These are phyloP conservation scores for Globisporangium splendens DNA, from an alignment of 352 stramenopile species.

Conservation along the genomic window DNA sequence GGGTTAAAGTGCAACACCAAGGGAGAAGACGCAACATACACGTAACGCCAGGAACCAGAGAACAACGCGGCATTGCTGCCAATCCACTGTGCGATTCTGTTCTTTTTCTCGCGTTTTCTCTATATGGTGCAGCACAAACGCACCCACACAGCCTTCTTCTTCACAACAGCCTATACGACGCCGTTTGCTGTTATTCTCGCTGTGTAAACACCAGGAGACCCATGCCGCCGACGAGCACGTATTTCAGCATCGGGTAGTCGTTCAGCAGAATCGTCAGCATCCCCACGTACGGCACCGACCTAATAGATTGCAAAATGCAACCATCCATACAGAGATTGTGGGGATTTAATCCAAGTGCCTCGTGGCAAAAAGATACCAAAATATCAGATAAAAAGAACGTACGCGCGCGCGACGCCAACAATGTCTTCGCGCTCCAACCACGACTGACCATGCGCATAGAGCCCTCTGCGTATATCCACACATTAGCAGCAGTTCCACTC, in stretches of 20 bases:
- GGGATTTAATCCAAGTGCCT: slow-evolving; percentile 41
- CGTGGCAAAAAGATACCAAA: slow-evolving; percentile 2
- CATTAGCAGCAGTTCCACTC: neutral
- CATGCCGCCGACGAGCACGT: slow-evolving; percentile 74
- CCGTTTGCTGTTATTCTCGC: slow-evolving; percentile 39
- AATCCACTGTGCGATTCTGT: no score
- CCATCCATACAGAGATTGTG: neutral
- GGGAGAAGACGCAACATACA: no score
- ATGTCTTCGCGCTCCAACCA: slow-evolving; percentile 99
- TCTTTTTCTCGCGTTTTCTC: neutral
- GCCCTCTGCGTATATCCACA: slow-evolving; percentile 36
- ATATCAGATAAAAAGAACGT: slow-evolving; percentile 7
- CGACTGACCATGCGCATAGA: slow-evolving; percentile 97
- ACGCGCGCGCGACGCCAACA: slow-evolving; percentile 93
- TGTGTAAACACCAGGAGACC: slow-evolving; percentile 79
- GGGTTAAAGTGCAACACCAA: no score
- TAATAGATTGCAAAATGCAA: slow-evolving; percentile 19
- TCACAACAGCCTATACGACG: no score
- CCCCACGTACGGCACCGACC: slow-evolving; percentile 95
- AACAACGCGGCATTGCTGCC: no score
- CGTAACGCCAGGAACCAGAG: no score
- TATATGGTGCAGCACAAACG: no score
- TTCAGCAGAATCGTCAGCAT: slow-evolving; percentile 99
- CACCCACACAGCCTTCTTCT: no score
- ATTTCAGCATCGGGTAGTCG: slow-evolving; percentile 98